Base-by-base conservation (phyloP, 2,329 filamentous ascomycete species). In the Fusarium succisae region DNA sequence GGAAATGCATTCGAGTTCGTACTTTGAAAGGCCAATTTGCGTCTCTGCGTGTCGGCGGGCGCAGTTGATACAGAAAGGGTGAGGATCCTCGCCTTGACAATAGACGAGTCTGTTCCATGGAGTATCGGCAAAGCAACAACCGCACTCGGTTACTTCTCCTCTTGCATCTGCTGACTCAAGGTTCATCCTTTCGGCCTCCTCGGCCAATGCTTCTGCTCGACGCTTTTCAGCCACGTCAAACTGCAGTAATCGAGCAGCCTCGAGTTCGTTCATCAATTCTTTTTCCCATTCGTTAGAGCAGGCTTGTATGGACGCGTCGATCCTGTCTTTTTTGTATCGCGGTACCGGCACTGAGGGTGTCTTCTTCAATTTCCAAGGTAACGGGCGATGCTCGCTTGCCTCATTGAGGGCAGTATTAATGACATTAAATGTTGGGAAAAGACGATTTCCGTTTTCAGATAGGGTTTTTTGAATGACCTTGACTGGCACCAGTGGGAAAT, bases 51-150 rank as follows among this genome's bases (percentile, higher is more conserved):
- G 91, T 28, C 81, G 87, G 64, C 85, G 89, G 11, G 91, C 87
- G 78, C 94, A 97, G 3, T 83, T 82, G 53, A 86, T 85, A 80
- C 94, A 97, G 80, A 96, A 95, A 78, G 88, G 89, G 69, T 95
- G 93, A 3, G 82, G 73, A 0, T 79, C 76, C 0, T 87, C 84
- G 22, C 87, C 90, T 57, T 90, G 82, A 80, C 94, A 97, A 72
- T 89, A 85, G 3, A 94, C 87, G 84, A 94, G 90, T 54, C 91
- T 87, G 74, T 93, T 93, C 51, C 90, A 81, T 5, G 93, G 87
- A 56, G 86, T 86, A 8, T 94, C 91, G 12, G 86, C 85, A 77
- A 89, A 96, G 81, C 94, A 97, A 78, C 93, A 94, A 48, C 87
- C 87, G 75, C 92, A 97, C 74, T 96, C 93, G 17, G 85, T 81